Percentiles rank a stretch among this genome's conserved stretches.
phyloP scores from a whole-genome alignment of 2,329 filamentous ascomycete species.

The Calonectria hongkongensis region DNA sequence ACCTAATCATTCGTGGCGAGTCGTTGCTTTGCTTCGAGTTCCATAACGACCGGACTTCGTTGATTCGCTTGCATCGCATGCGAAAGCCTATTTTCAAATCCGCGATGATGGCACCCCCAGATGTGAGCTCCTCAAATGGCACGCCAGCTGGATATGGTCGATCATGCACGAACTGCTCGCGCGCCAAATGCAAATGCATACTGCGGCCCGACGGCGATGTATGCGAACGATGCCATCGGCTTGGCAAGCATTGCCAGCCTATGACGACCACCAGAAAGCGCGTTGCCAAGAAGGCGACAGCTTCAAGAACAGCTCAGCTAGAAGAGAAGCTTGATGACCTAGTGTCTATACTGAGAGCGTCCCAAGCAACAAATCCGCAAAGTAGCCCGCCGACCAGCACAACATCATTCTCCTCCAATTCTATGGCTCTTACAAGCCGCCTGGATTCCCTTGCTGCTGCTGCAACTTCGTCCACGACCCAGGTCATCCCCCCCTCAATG shows the following conservation, averaged over 20 bases:
- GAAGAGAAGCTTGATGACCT: conserved; percentile 71
- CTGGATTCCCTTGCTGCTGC: conserved; percentile 62
- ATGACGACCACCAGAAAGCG: conserved; percentile 65
- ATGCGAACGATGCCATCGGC: conserved; percentile 66
- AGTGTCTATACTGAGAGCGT: conserved; percentile 65
- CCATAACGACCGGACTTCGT: conserved; percentile 46
- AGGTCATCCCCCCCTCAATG: conserved; percentile 35
- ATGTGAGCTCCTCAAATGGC: conserved; percentile 47
- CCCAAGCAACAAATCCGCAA: conserved; percentile 50
- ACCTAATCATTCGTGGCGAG: conserved; percentile 28
- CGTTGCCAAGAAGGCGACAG: conserved; percentile 57
- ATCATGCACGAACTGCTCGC: conserved; percentile 68
- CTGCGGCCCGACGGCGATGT: conserved; percentile 57
- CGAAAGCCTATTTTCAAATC: conserved; percentile 19
- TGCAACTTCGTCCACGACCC: conserved; percentile 57
- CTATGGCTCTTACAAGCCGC: conserved; percentile 53
- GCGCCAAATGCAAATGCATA: conserved; percentile 70
- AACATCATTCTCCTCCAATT: conserved; percentile 35
- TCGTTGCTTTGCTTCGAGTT: conserved; percentile 23
- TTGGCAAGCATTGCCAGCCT: conserved; percentile 68
- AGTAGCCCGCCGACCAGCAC: conserved; percentile 34
- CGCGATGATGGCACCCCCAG: conserved; percentile 50
- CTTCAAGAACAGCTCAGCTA: conserved; percentile 65
- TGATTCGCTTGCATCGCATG: conserved; percentile 17
- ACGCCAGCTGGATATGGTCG: conserved; percentile 64